These are phyloP conservation scores for Hypoxylon perforatum DNA, from an alignment of 495 filamentous ascomycete species.

Conservation along the genomic window DNA sequence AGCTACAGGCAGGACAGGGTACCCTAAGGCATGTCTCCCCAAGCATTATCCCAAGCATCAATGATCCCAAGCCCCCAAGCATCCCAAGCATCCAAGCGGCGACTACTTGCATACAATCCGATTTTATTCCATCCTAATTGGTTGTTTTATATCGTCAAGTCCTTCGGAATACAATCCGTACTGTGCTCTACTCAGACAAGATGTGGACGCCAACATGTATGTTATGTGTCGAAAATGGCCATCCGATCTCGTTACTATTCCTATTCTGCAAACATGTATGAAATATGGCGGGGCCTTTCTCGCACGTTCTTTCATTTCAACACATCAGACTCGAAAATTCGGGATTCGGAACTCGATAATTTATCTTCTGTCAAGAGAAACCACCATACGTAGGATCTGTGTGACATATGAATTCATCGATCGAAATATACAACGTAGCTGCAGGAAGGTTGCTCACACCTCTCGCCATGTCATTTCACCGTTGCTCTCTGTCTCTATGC, in stretches of 20 bases:
- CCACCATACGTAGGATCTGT: not conserved
- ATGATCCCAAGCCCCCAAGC: not conserved
- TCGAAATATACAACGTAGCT: conserved; percentile 9
- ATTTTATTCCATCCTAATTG: conserved; percentile 23
- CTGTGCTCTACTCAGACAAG: conserved; percentile 19
- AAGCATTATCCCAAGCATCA: conserved; percentile 10
- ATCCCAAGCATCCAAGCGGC: conserved; percentile 30
- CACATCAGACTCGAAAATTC: too few relatives aligned
- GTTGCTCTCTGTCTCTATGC: too few relatives aligned
- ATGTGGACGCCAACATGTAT: not conserved
- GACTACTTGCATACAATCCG: conserved; percentile 32
- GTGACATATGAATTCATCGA: conserved; percentile 11
- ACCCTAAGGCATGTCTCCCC: too few relatives aligned
- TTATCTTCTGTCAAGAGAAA: not conserved
- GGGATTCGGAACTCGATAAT: too few relatives aligned
- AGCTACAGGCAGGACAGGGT: too few relatives aligned
- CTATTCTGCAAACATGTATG: too few relatives aligned
- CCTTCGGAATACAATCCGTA: conserved; percentile 26
- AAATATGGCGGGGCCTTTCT: too few relatives aligned
- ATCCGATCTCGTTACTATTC: too few relatives aligned
- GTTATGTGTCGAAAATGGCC: too few relatives aligned
- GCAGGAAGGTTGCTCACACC: conserved; percentile 7
- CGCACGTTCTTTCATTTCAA: too few relatives aligned
- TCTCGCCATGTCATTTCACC: conserved; percentile 1
- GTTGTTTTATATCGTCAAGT: conserved; percentile 15